Percentiles rank a stretch among this genome's conserved stretches.
These are phyloP conservation scores for Podospora pseudopauciseta DNA, from an alignment of 495 filamentous ascomycete genomes.

Conservation along the genomic window DNA sequence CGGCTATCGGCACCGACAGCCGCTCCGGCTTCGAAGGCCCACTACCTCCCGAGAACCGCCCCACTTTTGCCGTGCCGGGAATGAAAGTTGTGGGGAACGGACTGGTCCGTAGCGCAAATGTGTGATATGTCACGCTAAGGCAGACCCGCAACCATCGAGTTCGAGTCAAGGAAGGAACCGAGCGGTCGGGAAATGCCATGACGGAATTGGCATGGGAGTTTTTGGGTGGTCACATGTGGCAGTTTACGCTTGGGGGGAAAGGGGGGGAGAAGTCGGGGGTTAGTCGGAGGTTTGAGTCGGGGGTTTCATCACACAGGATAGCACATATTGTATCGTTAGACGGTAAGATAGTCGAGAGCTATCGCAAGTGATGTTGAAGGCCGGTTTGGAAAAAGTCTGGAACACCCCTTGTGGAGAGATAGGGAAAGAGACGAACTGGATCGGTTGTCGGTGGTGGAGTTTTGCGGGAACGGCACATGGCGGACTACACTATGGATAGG, in stretches of 20 bases:
- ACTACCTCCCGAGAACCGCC: background rate
- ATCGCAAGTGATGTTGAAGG: background rate
- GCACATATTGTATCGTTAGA: too few relatives aligned
- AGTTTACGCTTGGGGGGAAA: too few relatives aligned
- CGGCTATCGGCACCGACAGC: background rate
- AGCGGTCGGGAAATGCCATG: background rate
- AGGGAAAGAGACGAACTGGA: background rate
- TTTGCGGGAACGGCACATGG: background rate
- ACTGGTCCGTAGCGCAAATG: background rate
- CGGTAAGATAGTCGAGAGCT: background rate
- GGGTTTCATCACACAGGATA: too few relatives aligned
- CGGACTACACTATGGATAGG: background rate
- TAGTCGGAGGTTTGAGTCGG: too few relatives aligned
- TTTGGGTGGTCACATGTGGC: background rate
- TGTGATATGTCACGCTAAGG: background rate
- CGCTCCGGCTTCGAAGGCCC: background rate
- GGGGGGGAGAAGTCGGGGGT: too few relatives aligned
- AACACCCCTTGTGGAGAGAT: too few relatives aligned
- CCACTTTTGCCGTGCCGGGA: background rate
- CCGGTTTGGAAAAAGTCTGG: too few relatives aligned
- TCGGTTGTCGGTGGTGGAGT: background rate
- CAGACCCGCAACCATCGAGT: background rate
- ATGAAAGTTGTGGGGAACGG: background rate
- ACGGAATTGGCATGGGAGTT: background rate
- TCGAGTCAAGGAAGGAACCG: background rate